phyloP scores from a whole-genome alignment of 1,284 basidiomycete genomes.

The Puccinia triticina region DNA sequence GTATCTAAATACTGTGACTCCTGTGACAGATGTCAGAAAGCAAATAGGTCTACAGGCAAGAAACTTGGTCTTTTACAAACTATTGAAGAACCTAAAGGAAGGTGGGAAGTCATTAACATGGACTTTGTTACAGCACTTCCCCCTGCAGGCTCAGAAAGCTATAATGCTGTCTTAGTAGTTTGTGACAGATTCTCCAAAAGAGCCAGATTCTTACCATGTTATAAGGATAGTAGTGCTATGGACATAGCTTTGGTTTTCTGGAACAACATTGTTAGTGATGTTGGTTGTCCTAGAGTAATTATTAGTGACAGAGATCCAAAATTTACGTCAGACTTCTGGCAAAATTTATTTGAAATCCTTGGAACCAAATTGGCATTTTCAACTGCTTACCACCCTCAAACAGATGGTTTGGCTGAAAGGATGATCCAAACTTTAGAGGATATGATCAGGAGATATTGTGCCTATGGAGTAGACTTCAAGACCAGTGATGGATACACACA shows the following conservation, averaged over 20 bases:
- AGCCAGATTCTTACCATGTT: slow-evolving; percentile 7
- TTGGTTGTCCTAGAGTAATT: slow-evolving; percentile 62
- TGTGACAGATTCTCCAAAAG: slow-evolving; percentile 20
- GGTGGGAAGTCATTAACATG: no score
- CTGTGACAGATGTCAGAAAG: no score
- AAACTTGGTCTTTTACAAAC: no score
- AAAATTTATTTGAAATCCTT: slow-evolving; percentile 59
- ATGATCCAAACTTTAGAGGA: slow-evolving; percentile 30
- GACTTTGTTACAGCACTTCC: neutral
- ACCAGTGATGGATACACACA: slow-evolving; percentile 1
- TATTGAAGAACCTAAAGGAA: no score
- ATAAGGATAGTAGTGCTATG: slow-evolving; percentile 13
- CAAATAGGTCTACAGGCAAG: no score
- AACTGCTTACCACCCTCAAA: neutral
- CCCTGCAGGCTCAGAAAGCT: neutral
- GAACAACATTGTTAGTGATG: neutral
- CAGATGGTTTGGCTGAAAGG: neutral
- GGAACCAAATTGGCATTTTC: slow-evolving; percentile 54
- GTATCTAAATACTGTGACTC: no score
- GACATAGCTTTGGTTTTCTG: slow-evolving; percentile 17
- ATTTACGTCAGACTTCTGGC: slow-evolving; percentile 61
- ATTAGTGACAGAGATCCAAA: slow-evolving; percentile 60
- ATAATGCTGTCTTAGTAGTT: neutral
- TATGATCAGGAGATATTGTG: no score
- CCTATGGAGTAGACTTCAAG: neutral